Evolutionary conservation across 192 early-diverging fungal species (phyloP), one percentile per base, ranked within the genome.

Genomic region (Obelidium mucronatum): DNA sequence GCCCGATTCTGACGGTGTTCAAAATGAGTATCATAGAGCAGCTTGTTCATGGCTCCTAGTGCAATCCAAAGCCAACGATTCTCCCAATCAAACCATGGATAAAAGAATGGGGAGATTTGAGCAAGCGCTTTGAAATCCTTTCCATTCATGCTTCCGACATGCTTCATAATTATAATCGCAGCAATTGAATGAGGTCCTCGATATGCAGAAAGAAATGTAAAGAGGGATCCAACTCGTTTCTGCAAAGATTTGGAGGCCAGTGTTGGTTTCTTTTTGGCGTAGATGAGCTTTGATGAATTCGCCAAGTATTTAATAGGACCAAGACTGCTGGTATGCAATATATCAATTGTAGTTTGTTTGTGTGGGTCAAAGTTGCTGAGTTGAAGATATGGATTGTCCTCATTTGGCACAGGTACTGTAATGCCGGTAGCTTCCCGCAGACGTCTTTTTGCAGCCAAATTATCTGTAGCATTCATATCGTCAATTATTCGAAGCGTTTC

Each of bases 51-150:
- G 19, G 30, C 61, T 1, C 31, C 24, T 17, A 64, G 3, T 36
- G 61, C 3, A 37, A 64, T 8, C 61, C 61, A 64, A 39, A 64
- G 61, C 61, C 61, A 64, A 13, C 36, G 30, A 26, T 64, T 64
- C 5, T 19, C 33, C 36, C 34, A 39, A 19, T 1, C 36, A 37
- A 64, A 64, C 61, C 61, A 64, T 30, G 30, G 3, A 39, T 64
- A 64, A 3, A 64, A 37, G 34, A 36, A 64, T 17, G 61, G 30
- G 5, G 34, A 19, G 13, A 64, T 64, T 64, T 64, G 61, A 4
- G 3, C 28, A 37, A 64, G 30, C 0, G 11, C 30, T 64, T 64
- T 64, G 61, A 64, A 64, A 35, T 64, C 61, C 1, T 64, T 64
- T 37, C 11, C 3, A 39, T 30, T 64, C 61, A 64, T 1, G 61